Base-by-base conservation (phyloP, 2,329 filamentous ascomycete genomes). In the Ceratocystis variospora region DNA sequence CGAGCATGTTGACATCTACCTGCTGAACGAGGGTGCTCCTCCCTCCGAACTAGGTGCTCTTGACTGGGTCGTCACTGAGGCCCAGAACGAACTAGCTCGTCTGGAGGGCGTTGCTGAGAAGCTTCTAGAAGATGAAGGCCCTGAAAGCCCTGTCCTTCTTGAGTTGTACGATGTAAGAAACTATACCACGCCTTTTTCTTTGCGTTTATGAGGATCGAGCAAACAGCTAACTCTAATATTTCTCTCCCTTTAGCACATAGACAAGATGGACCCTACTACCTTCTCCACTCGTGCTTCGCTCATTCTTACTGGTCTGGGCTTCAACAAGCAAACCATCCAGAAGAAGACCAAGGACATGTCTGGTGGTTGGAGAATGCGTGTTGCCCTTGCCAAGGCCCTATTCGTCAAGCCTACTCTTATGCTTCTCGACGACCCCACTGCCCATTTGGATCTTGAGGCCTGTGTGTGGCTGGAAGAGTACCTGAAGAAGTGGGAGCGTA, bases 291-390 rank as follows among this genome's bases (percentile, higher is more conserved):
- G 94, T 75, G 94, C 94, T 69, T 96, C 93, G 66, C 87, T 96
- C 71, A 99, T 99, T 76, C 79, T 99, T 72, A 99, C 94, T 66
- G 94, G 94, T 91, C 88, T 99, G 68, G 94, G 94, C 71, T 99
- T 99, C 86, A 96, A 99, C 87, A 97, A 97, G 83, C 79, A 79
- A 72, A 99, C 95, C 66, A 97, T 99, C 75, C 81, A 95, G 78
- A 99, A 99, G 85, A 96, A 95, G 86, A 99, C 95, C 73, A 99
- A 97, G 85, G 95, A 99, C 77, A 99, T 99, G 95, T 99, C 94
- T 71, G 94, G 94, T 90, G 94, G 94, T 73, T 99, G 94, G 94
- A 87, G 93, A 82, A 99, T 99, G 94, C 90, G 95, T 84, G 94
- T 99, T 68, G 94, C 94, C 67, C 87, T 99, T 69, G 94, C 84